These are phyloP conservation scores for Neocallimastix lanati DNA, from an alignment of 192 early-diverging fungal genomes.

Conservation along the genomic window DNA sequence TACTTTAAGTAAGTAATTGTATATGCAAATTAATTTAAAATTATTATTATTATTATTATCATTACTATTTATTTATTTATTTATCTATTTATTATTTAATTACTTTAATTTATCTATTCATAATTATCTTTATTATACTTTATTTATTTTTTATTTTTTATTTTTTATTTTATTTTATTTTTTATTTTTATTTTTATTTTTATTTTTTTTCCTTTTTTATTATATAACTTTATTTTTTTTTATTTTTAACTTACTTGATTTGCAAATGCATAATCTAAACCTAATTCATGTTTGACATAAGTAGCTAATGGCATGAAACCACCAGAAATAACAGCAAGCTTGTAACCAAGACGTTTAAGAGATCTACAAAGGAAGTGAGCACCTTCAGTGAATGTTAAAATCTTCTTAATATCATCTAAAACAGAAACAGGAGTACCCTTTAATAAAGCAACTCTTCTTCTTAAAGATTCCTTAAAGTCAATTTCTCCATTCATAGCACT, in stretches of 20 bases:
- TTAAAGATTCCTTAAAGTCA: slow-evolving; percentile 87
- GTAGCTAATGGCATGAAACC: slow-evolving; percentile 87
- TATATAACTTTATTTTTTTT: too few species aligned
- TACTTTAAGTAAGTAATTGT: too few species aligned
- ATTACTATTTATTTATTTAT: too few species aligned
- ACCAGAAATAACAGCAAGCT: slow-evolving; percentile 86
- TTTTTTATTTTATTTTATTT: too few species aligned
- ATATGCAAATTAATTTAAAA: too few species aligned
- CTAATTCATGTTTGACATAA: slow-evolving; percentile 76
- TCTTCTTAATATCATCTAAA: slow-evolving; percentile 54
- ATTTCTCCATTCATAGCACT: slow-evolving; percentile 94
- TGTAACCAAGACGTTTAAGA: slow-evolving; percentile 81
- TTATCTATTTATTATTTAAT: too few species aligned
- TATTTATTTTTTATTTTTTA: too few species aligned
- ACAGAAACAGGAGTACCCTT: slow-evolving; percentile 69
- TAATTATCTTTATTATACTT: too few species aligned
- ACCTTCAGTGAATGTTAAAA: slow-evolving; percentile 73
- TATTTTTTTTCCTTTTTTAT: too few species aligned
- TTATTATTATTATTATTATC: too few species aligned
- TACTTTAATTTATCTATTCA: too few species aligned
- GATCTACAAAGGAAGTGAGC: slow-evolving; percentile 75
- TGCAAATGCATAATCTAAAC: slow-evolving; percentile 96
- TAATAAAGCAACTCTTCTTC: slow-evolving; percentile 66
- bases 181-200: too few species aligned
- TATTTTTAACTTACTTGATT: slow-evolving; percentile 60